Evolutionary conservation across 1,284 basidiomycete genomes (phyloP).

Genomic region (Sanghuangporus weigelae): DNA sequence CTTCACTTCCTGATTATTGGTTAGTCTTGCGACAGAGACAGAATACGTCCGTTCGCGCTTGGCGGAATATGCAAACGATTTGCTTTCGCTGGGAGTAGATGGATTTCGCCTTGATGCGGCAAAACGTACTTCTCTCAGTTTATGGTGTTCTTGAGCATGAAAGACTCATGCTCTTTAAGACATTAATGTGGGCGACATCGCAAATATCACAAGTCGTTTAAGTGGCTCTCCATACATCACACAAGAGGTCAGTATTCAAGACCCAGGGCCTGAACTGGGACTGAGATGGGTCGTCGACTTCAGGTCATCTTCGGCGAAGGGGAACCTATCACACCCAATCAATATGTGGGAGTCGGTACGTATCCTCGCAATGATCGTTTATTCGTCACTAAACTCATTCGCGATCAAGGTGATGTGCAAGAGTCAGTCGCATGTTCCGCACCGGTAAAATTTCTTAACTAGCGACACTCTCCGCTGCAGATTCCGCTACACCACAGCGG

Average conservation of each 20-base stretch:
- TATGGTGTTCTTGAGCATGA: not conserved
- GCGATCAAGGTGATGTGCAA: conserved; percentile 50
- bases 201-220: conserved; percentile 46
- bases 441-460: not conserved
- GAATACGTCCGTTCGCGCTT: conserved; percentile 50
- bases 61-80: conserved; percentile 54
- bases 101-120: conserved; percentile 64
- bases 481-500: conserved; percentile 54
- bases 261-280: not conserved
- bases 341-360: conserved; percentile 50
- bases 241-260: conserved; percentile 40
- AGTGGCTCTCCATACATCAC: conserved; percentile 44
- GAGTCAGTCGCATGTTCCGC: conserved; percentile 39
- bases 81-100: conserved; percentile 56
- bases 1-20: not conserved
- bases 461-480: conserved; percentile 28
- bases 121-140: conserved; percentile 42
- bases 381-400: not conserved
- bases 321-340: conserved; percentile 48
- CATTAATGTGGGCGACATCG: conserved; percentile 46
- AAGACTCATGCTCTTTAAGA: conserved; percentile 32
- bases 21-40: conserved; percentile 54
- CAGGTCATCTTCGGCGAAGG: conserved; percentile 45
- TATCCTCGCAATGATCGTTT: not conserved
- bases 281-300: not conserved